These are phyloP conservation scores for Lodderomyces jiufengensis DNA, from an alignment of 1,139 yeast genomes.

Conservation along the genomic window DNA sequence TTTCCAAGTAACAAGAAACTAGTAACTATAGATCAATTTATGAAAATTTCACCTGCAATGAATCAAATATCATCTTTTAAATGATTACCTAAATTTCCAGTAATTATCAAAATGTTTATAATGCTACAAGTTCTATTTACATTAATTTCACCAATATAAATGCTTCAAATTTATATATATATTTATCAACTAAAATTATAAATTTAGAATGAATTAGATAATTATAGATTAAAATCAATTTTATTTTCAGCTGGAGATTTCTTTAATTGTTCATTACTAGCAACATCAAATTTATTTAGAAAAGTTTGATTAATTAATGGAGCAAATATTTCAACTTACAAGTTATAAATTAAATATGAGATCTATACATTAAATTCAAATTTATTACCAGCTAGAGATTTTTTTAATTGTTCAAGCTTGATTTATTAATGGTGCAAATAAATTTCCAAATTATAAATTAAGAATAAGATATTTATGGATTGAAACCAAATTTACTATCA, in stretches of 20 bases:
- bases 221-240: too few relatives aligned
- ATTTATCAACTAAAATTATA: conserved; percentile 16
- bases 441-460: too few relatives aligned
- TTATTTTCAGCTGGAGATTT: too few relatives aligned
- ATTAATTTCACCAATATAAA: conserved; percentile 9
- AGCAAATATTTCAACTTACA: too few relatives aligned
- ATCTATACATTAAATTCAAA: conserved; percentile 37
- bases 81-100: conserved; percentile 1
- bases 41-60: conserved; percentile 9
- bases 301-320: too few relatives aligned
- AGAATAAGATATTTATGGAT: conserved; percentile 44
- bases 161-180: conserved; percentile 12
- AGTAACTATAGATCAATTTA: conserved; percentile 21
- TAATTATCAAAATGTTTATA: not conserved
- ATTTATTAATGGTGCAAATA: too few relatives aligned
- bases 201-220: conserved; percentile 28
- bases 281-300: too few relatives aligned
- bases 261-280: too few relatives aligned
- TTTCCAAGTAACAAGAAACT: too few relatives aligned
- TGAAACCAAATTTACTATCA: conserved; percentile 30
- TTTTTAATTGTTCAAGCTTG: too few relatives aligned
- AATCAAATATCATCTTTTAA: conserved; percentile 6
- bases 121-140: not conserved
- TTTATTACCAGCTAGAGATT: too few relatives aligned
- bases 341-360: too few relatives aligned